Base-by-base conservation (phyloP, 176 grass and related monocot genomes). In the Raddia guianensis region DNA sequence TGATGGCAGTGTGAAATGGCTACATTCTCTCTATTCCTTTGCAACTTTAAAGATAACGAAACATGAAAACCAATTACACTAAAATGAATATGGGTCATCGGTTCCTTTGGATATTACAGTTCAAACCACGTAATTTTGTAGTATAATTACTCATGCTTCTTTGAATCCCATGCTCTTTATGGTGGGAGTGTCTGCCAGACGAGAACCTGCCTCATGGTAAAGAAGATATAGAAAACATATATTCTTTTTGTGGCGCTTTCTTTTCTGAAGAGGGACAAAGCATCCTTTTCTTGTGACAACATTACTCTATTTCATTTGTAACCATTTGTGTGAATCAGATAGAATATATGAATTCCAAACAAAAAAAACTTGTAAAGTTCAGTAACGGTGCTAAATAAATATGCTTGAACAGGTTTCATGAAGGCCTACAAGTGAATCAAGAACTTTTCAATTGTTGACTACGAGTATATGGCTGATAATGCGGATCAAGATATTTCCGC, bases 381-480 rank as follows among this genome's bases (percentile, higher is more conserved):
- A 64, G 64, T 8, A 64, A 55, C 48, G 56, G 21, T 68, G 55
- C 50, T 89, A 9, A 89, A 10, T 73, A 67, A 49, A 49, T 49
- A 19, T 80, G 76, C 63, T 68, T 56, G 46, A 20, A 65, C 72
- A 85, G 82, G 87, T 72, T 58, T 56, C 12, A 33, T 64, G 48
- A 74, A 67, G 54, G 37, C n/a, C 6, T 21, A 61, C 53, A 63
- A 72, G 45, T 49, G 77, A 57, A 81, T 73, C 12, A 70, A 40
- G 37, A 40, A 40, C 5, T 68, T 77, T 49, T 59, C n/a, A 72
- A 46, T 43, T 15, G 14, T 21, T 85, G 71, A 52, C 13, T 62
- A 70, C 43, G 48, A 86, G 49, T 73, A 86, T 78, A 87, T 91
- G 79, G 66, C 63, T 63, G 82, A 73, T 66, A 54, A 44, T 1